Conservation (phyloP, 2,329 filamentous ascomycete species). For the Cadophora sp. region DNA sequence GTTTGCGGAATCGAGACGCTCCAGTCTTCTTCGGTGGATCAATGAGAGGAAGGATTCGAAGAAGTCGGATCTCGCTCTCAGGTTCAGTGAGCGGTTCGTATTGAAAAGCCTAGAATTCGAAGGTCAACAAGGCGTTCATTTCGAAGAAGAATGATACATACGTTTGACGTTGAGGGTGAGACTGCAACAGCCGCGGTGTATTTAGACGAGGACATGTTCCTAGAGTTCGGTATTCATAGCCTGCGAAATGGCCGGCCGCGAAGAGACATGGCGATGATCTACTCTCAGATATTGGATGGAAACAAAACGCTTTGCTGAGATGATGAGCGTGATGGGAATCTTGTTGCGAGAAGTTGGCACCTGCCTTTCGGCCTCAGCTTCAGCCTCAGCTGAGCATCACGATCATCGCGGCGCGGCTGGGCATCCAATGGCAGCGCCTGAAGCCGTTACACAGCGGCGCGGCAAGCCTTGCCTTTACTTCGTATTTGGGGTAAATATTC, state of each 20-base stretch:
- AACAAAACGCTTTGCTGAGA: too few species aligned
- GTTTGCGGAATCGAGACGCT: background rate
- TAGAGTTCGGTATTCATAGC: background rate
- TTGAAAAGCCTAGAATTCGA: background rate
- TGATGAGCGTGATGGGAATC: too few species aligned
- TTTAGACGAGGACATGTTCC: background rate
- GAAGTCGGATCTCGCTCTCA: background rate
- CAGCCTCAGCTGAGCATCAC: too few species aligned
- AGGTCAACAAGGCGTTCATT: background rate
- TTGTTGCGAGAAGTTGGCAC: background rate
- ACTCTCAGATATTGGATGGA: too few species aligned
- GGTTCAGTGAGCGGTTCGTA: background rate
- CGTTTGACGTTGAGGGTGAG: background rate
- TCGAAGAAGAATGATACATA: background rate
- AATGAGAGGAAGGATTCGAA: background rate
- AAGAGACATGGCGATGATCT: background rate
- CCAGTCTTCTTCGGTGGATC: background rate
- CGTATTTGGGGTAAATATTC: too few species aligned
- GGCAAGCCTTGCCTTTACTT: too few species aligned
- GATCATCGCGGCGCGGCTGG: too few species aligned
- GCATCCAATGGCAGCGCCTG: too few species aligned
- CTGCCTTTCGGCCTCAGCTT: background rate
- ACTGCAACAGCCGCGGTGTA: background rate
- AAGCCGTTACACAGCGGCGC: too few species aligned
- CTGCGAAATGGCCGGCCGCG: background rate